These are phyloP conservation scores for Penicillium sp. DNA, from an alignment of 2,329 filamentous ascomycete genomes.

Conservation along the genomic window DNA sequence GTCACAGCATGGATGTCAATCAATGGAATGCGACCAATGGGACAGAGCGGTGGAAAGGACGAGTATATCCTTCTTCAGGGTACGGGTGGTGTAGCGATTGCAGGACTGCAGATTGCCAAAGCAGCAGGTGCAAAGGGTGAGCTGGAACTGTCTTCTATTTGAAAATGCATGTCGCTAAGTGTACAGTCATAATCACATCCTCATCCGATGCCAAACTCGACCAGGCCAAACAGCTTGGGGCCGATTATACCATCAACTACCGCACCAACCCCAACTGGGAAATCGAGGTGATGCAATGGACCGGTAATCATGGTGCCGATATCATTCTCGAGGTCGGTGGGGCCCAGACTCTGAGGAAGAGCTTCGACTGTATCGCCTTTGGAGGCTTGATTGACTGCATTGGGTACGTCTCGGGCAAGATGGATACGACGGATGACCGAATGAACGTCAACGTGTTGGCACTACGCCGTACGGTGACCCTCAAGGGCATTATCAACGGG, in stretches of 20 bases:
- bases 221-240: constrained; percentile 49
- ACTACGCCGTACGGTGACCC: constrained; percentile 48
- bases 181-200: constrained; percentile 47
- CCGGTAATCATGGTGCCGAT: constrained; percentile 46
- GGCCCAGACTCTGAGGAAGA: constrained; percentile 48
- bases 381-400: constrained; percentile 48
- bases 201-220: constrained; percentile 50
- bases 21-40: constrained; percentile 41
- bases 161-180: not conserved
- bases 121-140: constrained; percentile 44
- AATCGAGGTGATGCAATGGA: constrained; percentile 43
- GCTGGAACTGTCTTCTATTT: not conserved
- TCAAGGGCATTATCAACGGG: constrained; percentile 60
- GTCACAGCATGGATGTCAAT: constrained; percentile 52
- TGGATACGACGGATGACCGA: constrained; percentile 52
- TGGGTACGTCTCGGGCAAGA: constrained; percentile 51
- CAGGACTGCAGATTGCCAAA: constrained; percentile 46
- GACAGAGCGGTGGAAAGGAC: constrained; percentile 44
- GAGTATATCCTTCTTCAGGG: constrained; percentile 54
- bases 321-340: constrained; percentile 52
- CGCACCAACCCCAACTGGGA: constrained; percentile 45
- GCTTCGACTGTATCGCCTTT: constrained; percentile 42
- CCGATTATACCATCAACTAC: constrained; percentile 50
- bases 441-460: constrained; percentile 58
- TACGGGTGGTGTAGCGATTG: constrained; percentile 47